Conservation (phyloP, 176 grass and related monocot genomes). For the Aegilops speltoides region DNA sequence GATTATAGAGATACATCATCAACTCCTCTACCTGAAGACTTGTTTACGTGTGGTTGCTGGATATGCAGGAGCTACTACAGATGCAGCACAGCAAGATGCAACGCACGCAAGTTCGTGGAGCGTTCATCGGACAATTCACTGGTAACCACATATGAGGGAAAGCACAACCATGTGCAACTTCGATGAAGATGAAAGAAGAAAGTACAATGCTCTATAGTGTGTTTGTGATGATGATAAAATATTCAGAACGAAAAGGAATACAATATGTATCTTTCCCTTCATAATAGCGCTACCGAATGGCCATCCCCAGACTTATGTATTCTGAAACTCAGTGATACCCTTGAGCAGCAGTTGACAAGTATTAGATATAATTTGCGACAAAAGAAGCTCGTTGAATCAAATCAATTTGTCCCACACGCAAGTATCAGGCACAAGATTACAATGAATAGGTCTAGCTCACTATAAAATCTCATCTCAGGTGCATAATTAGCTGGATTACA, state of each 20-base stretch:
- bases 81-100: conserved; percentile 53
- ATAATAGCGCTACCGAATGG: not conserved
- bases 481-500: conserved; percentile 17
- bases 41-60: not conserved
- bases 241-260: not conserved
- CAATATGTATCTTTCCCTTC: not conserved
- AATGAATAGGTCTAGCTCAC: conserved; percentile 7
- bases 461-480: conserved; percentile 12
- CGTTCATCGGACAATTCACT: conserved; percentile 43
- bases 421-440: not conserved
- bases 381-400: not conserved
- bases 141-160: conserved; percentile 60
- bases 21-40: not conserved
- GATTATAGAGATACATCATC: not conserved
- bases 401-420: not conserved
- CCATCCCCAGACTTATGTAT: not conserved
- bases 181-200: not conserved
- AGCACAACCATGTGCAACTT: conserved; percentile 37
- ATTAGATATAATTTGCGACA: not conserved
- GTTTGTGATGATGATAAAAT: not conserved
- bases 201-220: too few relatives aligned
- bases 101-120: conserved; percentile 50
- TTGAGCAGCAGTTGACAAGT: not conserved
- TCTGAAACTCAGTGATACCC: not conserved
- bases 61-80: conserved; percentile 52